Percentiles rank a stretch among this genome's conserved stretches.
phyloP scores from a whole-genome alignment of 768 basidiomycete genomes.

The Tricholoma hemisulphureum region DNA sequence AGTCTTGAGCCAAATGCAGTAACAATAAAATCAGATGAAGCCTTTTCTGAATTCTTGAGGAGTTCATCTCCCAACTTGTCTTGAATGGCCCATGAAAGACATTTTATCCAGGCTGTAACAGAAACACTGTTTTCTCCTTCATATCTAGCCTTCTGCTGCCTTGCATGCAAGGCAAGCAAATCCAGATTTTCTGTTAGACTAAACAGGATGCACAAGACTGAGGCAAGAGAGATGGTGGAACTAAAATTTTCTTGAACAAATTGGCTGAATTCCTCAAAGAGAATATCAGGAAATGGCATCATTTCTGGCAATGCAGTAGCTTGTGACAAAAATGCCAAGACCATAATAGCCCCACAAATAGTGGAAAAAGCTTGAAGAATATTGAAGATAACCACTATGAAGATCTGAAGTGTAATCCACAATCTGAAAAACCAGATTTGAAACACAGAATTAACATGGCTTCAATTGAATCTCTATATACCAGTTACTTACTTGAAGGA shows the following conservation, averaged over 20 bases:
- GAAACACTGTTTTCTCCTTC: not conserved
- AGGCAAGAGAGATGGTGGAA: conserved; percentile 2
- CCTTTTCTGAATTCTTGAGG: not conserved
- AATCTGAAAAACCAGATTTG: not conserved
- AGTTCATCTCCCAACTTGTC: not conserved
- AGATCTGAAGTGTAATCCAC: not conserved
- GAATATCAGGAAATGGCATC: not conserved
- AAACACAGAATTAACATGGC: not conserved
- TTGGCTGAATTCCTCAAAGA: not conserved
- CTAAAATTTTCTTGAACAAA: not conserved
- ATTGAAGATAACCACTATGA: not conserved
- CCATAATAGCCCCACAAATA: not conserved
- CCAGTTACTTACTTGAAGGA: too few species aligned
- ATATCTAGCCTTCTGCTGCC: not conserved
- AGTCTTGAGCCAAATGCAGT: not conserved
- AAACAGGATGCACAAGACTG: not conserved
- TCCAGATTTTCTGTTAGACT: not conserved
- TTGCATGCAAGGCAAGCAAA: not conserved
- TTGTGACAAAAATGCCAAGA: not conserved
- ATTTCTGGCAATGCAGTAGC: not conserved
- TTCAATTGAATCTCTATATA: too few species aligned
- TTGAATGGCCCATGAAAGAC: not conserved
- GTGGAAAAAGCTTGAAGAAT: not conserved
- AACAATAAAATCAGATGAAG: not conserved
- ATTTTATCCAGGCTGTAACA: not conserved